Conservation (phyloP, 1,284 basidiomycete genomes). For the Hemileia vastatrix region DNA sequence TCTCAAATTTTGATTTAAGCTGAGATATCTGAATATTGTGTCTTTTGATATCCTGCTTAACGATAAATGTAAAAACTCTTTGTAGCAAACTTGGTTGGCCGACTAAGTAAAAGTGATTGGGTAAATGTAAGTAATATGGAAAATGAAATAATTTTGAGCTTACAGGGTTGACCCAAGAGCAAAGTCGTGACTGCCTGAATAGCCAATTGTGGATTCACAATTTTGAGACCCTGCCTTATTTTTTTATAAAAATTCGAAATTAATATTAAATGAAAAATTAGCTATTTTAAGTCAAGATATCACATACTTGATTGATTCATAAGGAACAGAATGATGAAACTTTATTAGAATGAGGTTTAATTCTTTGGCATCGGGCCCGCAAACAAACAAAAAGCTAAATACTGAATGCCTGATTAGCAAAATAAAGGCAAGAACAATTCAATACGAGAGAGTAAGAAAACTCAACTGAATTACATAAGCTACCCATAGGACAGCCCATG, state of each 20-base stretch:
- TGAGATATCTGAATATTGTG: no score
- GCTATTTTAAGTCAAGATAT: not conserved
- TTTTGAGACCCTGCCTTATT: slow-evolving; percentile 16
- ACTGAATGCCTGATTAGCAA: not conserved
- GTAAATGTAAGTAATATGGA: no score
- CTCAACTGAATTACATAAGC: slow-evolving; percentile 14
- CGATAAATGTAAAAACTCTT: no score
- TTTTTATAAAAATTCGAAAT: not conserved
- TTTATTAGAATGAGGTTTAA: slow-evolving; percentile 12
- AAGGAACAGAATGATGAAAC: slow-evolving; percentile 14
- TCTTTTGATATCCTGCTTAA: no score
- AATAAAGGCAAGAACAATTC: not conserved
- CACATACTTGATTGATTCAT: slow-evolving; percentile 21
- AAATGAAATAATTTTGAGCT: slow-evolving; percentile 1
- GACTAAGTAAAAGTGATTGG: no score
- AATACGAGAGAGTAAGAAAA: not conserved
- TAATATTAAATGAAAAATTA: not conserved
- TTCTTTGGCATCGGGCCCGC: slow-evolving; percentile 12
- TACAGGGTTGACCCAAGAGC: slow-evolving; percentile 22
- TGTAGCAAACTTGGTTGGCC: no score
- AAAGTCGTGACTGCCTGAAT: slow-evolving; percentile 11
- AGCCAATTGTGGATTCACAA: slow-evolving; percentile 19
- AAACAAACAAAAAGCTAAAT: slow-evolving; percentile 16
- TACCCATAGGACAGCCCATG: slow-evolving; percentile 13
- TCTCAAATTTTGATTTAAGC: no score